A percentile compares a stretch with the other conserved stretches of the same genome.
Conservation (phyloP, 495 filamentous ascomycete species). For the Podospora comata region DNA sequence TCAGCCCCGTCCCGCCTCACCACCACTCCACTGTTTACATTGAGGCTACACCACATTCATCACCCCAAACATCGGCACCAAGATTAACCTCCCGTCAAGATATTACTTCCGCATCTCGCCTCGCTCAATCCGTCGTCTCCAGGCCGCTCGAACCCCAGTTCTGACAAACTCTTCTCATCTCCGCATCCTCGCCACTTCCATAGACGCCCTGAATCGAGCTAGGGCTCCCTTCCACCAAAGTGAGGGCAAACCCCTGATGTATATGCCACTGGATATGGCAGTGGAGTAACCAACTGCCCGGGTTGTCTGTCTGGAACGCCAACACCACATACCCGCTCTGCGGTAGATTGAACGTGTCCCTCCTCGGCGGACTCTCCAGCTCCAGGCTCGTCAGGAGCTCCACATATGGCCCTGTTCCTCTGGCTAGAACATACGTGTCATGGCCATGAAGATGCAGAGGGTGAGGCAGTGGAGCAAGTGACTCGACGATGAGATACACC, state of each 20-base stretch:
- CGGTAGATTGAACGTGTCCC: conserved; percentile 44
- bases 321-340: conserved; percentile 37
- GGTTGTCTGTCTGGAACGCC: conserved; percentile 47
- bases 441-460: conserved; percentile 60
- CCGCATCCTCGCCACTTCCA: neutral
- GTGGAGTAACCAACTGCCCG: conserved; percentile 45
- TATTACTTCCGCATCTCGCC: neutral
- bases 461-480: conserved; percentile 33
- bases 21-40: neutral
- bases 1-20: neutral
- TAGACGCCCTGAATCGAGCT: neutral
- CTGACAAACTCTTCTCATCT: neutral
- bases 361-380: conserved; percentile 34
- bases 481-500: conserved; percentile 39
- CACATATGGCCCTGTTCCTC: conserved; percentile 39
- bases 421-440: conserved; percentile 54
- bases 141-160: neutral
- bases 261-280: conserved; percentile 55
- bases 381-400: conserved; percentile 30
- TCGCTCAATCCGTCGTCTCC: neutral
- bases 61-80: neutral
- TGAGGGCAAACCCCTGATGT: neutral
- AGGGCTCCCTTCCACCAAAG: neutral
- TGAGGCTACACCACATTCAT: neutral
- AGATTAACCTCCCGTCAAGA: neutral